Conservation (phyloP, 768 basidiomycete species). For the Boletus vinaceobasis region DNA sequence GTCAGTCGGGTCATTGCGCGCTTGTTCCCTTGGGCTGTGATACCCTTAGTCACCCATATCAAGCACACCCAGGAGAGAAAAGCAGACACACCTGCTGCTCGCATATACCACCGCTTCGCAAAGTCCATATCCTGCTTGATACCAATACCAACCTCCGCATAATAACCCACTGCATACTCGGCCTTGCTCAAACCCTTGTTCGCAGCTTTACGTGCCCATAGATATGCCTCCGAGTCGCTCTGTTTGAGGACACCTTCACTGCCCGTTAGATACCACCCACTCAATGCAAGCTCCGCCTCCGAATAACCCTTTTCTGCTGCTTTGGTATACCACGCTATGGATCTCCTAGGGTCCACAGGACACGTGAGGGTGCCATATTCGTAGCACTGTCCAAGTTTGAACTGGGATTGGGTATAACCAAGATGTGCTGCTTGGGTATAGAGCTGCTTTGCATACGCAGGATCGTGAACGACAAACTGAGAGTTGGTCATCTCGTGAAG, state of each 20-base stretch:
- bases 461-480: slow-evolving; percentile 72
- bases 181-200: slow-evolving; percentile 97
- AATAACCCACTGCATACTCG: slow-evolving; percentile 98
- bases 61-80: background rate
- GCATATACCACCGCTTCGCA: slow-evolving; percentile 98
- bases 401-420: slow-evolving; percentile 91
- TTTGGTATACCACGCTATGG: slow-evolving; percentile 98
- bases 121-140: slow-evolving; percentile 94
- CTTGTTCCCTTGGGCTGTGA: slow-evolving; percentile 92
- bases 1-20: slow-evolving; percentile 94
- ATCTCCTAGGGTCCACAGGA: slow-evolving; percentile 87
- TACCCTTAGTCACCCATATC: background rate
- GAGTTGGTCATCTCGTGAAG: slow-evolving; percentile 73
- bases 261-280: slow-evolving; percentile 97
- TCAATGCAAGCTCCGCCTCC: slow-evolving; percentile 92
- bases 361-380: slow-evolving; percentile 89
- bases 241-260: slow-evolving; percentile 95
- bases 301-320: slow-evolving; percentile 96
- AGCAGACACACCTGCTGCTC: slow-evolving; percentile 80
- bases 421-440: slow-evolving; percentile 90
- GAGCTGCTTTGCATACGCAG: slow-evolving; percentile 75
- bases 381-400: slow-evolving; percentile 92
- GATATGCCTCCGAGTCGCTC: slow-evolving; percentile 96
- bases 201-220: slow-evolving; percentile 95
- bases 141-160: slow-evolving; percentile 96